Percentiles rank a stretch among this genome's conserved stretches.
Evolutionary conservation across 1,139 yeast species (phyloP).

Genomic region (Pichia sp.): DNA sequence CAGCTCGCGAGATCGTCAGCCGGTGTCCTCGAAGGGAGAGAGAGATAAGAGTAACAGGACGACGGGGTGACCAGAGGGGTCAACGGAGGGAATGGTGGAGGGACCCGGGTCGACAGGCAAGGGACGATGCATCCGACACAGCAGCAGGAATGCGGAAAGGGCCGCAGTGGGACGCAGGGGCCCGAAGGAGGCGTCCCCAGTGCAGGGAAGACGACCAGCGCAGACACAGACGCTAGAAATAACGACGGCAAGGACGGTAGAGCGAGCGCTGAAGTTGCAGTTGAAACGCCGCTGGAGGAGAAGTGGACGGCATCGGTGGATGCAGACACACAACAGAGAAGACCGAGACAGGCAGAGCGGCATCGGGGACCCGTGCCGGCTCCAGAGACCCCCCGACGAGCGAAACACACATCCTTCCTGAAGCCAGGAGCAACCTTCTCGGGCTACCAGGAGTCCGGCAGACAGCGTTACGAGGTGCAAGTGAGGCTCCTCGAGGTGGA

Average conservation of each 20-base stretch:
- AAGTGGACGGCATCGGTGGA: no score
- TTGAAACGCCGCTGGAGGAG: no score
- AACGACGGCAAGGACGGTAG: no score
- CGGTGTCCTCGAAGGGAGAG: no score
- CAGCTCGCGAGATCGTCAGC: background rate
- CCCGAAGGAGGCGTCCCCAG: background rate
- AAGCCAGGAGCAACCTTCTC: constrained; percentile 61
- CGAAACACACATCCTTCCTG: constrained; percentile 37
- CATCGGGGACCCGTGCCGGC: background rate
- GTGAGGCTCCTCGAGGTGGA: constrained; percentile 74
- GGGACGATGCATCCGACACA: background rate
- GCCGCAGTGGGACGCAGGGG: background rate
- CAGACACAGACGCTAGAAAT: no score
- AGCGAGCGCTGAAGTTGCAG: no score
- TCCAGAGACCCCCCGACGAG: constrained; percentile 1
- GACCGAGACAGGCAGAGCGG: background rate
- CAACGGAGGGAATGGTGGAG: background rate
- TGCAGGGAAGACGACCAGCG: background rate
- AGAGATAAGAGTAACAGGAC: no score
- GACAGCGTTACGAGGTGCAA: constrained; percentile 59
- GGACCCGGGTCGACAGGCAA: no score
- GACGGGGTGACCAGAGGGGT: background rate
- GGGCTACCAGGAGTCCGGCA: constrained; percentile 75
- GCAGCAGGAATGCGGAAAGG: background rate
- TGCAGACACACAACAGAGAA: background rate